Conservation (phyloP, 352 stramenopile species). For the Phytophthora meadii region DNA sequence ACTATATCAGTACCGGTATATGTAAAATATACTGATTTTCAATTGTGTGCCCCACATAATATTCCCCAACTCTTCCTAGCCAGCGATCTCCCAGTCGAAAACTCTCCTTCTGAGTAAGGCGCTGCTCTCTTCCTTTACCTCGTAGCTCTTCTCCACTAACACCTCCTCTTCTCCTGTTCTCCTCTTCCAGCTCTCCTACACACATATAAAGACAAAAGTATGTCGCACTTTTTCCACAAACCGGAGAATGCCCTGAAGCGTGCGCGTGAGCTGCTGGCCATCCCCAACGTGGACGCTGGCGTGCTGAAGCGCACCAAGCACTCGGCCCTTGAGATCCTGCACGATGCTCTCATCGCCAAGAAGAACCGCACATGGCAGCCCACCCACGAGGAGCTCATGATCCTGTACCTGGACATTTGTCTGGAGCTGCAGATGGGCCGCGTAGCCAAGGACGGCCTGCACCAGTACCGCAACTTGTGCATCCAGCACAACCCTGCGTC, state of each 20-base stretch:
- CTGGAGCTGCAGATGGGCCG: constrained; percentile 93
- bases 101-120: constrained; percentile 15
- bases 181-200: constrained; percentile 16
- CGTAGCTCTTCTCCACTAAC: constrained; percentile 6
- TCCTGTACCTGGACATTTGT: constrained; percentile 97
- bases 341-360: constrained; percentile 95
- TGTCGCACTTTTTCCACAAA: constrained; percentile 91
- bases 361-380: constrained; percentile 97
- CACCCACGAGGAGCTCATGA: constrained; percentile 98
- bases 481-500: constrained; percentile 95
- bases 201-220: constrained; percentile 28
- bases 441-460: constrained; percentile 98
- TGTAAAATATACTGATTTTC: not conserved
- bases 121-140: not conserved
- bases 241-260: constrained; percentile 93
- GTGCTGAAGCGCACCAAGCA: constrained; percentile 84
- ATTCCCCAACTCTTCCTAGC: constrained; percentile 1
- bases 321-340: constrained; percentile 86
- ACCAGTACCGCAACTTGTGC: constrained; percentile 97
- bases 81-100: constrained; percentile 28
- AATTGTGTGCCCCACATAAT: too few species aligned
- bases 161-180: not conserved
- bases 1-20: too few species aligned
- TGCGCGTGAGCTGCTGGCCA: constrained; percentile 85
- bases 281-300: constrained; percentile 73